These are phyloP conservation scores for Termitomyces sp. DNA, from an alignment of 768 basidiomycete species.

Conservation along the genomic window DNA sequence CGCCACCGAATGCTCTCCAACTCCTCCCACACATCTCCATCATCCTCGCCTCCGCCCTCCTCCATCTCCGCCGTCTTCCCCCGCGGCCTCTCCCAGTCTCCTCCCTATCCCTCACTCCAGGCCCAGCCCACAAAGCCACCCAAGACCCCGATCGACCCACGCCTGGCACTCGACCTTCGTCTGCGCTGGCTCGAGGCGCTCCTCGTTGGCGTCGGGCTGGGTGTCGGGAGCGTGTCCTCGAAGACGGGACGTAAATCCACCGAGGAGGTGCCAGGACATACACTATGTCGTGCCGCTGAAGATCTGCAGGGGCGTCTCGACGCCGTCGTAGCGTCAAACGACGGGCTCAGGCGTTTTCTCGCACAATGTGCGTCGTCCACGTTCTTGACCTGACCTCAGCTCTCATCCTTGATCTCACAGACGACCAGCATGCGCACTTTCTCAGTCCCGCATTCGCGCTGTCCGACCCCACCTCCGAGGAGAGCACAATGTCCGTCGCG, in stretches of 20 bases:
- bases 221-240: not conserved
- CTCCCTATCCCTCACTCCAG: constrained; percentile 11
- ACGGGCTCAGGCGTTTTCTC: constrained; percentile 73
- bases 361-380: constrained; percentile 53
- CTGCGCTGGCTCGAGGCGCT: constrained; percentile 80
- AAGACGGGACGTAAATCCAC: constrained; percentile 29
- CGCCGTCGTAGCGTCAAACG: constrained; percentile 59
- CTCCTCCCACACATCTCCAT: constrained; percentile 29
- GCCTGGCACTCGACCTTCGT: constrained; percentile 68
- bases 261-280: constrained; percentile 32
- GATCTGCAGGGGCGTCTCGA: constrained; percentile 58
- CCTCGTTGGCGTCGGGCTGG: constrained; percentile 48
- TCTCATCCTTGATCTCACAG: constrained; percentile 30
- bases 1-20: constrained; percentile 54
- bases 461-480: constrained; percentile 45
- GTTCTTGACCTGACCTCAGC: not conserved
- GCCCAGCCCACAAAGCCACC: constrained; percentile 8
- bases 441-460: constrained; percentile 76
- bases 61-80: constrained; percentile 33
- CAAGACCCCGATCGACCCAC: constrained; percentile 50
- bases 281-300: constrained; percentile 53
- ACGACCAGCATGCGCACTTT: constrained; percentile 72
- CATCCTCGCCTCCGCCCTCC: constrained; percentile 34
- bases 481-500: constrained; percentile 52
- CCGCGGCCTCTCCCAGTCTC: constrained; percentile 3